Base-by-base conservation (phyloP, 2,329 filamentous ascomycete species). In the Colletotrichum tanaceti region DNA sequence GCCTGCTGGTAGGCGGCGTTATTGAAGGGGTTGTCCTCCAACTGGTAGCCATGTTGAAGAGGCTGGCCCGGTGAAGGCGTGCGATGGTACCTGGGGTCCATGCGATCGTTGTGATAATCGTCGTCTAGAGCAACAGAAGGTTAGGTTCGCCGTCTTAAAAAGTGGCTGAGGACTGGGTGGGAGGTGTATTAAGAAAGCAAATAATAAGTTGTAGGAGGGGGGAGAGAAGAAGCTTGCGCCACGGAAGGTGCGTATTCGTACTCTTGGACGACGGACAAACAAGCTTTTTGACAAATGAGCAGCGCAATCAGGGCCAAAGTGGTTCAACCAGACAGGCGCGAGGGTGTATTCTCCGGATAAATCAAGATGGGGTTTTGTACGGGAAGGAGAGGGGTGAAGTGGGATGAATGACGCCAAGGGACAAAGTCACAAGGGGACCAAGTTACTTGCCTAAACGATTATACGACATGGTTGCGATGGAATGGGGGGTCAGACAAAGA, bases 41-140 rank as follows among this genome's bases (percentile, higher is more conserved):
- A 86, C 77, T 97, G 92, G 78, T 97, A 97, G 72, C 90, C 88
- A 73, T 91, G 88, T 68, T 88, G 88, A 18, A 91, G 81, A 35
- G 91, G 92, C 72, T 93, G 90, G 57, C 89, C 91, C 41, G 93
- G 93, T 54, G 93, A 96, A 61, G 93, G 92, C 65, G 92, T 89
- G 73, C 91, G 88, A 78, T 86, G 84, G 85, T 64, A 74, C 68
- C 80, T 78, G 73, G 80, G 83, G 75, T 89, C 85, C 88, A 90
- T 90, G 68, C 81, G 83, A 71, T 83, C 84, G 77, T 86, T 84
- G 81, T 88, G 88, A 74, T 88, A 87, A 72, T 87, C 83, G 81
- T 89, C 84, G 82, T 89, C 86, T 85, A 67, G 38, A 41, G n/a
- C 13, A 44, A 38, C 61, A 72, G 71, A 73, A 72, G 72, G 65